A percentile compares a stretch with the other conserved stretches of the same genome.
Evolutionary conservation across 306 rosid species (phyloP).

Genomic region (Clitoria ternatea): DNA sequence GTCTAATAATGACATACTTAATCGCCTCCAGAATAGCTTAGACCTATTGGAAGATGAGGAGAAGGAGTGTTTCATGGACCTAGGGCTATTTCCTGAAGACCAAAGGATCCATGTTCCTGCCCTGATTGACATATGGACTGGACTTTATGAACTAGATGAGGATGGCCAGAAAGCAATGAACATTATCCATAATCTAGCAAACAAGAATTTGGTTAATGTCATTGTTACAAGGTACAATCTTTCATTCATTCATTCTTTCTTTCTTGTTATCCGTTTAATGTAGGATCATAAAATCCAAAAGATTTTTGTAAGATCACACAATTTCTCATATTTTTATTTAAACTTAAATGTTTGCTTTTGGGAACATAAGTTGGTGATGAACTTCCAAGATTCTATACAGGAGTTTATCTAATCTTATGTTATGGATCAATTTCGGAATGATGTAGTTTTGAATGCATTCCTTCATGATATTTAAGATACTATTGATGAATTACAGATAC

Average conservation of each 20-base stretch:
- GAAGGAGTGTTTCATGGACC: slow-evolving; percentile 61
- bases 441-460: background rate
- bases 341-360: background rate
- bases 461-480: background rate
- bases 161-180: slow-evolving; percentile 28
- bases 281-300: background rate
- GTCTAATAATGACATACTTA: slow-evolving; percentile 28
- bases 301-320: background rate
- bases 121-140: slow-evolving; percentile 56
- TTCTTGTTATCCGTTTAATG: background rate
- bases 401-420: background rate
- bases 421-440: background rate
- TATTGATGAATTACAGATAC: background rate
- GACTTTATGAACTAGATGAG: slow-evolving; percentile 37
- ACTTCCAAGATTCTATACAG: background rate
- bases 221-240: slow-evolving; percentile 44
- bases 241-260: background rate
- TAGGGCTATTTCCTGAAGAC: slow-evolving; percentile 66
- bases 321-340: background rate
- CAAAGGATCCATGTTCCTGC: slow-evolving; percentile 44
- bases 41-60: slow-evolving; percentile 37
- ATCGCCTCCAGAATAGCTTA: slow-evolving; percentile 36
- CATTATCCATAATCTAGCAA: slow-evolving; percentile 25
- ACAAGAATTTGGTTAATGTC: slow-evolving; percentile 31
- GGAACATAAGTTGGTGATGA: background rate